Conservation (phyloP, 371 early-diverging fungal species). For the Blakeslea trispora region DNA sequence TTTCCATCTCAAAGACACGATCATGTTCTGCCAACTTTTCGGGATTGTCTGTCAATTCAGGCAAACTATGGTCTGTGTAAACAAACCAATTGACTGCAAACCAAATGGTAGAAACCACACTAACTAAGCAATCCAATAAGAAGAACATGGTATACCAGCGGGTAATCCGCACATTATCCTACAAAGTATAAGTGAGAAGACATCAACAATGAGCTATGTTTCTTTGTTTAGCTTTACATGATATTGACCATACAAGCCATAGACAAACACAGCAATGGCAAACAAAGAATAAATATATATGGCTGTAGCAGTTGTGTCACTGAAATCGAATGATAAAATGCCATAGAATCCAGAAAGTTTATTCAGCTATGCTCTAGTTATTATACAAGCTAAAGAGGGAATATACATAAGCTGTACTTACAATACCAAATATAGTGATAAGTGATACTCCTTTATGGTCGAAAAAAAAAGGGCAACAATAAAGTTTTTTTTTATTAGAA, state of each 20-base stretch:
- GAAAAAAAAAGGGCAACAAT: constrained; percentile 3
- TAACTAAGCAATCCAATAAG: constrained; percentile 48
- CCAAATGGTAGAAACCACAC: constrained; percentile 32
- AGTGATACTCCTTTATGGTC: constrained; percentile 39
- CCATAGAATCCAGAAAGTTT: constrained; percentile 51
- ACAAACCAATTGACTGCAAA: constrained; percentile 48
- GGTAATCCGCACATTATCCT: constrained; percentile 21
- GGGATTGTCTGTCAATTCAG: constrained; percentile 36
- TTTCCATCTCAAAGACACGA: constrained; percentile 35
- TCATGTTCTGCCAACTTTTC: constrained; percentile 31
- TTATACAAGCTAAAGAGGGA: neutral
- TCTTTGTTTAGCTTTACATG: constrained; percentile 23
- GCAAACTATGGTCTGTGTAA: constrained; percentile 46
- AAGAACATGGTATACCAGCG: constrained; percentile 47
- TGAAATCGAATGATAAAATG: constrained; percentile 37
- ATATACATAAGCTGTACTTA: constrained; percentile 25
- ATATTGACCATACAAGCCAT: constrained; percentile 42
- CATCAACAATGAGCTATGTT: neutral
- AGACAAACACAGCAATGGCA: constrained; percentile 30
- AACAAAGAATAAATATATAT: constrained; percentile 39
- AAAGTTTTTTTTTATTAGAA: constrained; percentile 3
- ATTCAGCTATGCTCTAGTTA: constrained; percentile 30
- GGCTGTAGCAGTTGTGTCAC: constrained; percentile 29
- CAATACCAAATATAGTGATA: constrained; percentile 48
- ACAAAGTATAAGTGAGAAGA: neutral